Base-by-base conservation (phyloP, 2,329 filamentous ascomycete genomes). In the Juglanconis oblonga region DNA sequence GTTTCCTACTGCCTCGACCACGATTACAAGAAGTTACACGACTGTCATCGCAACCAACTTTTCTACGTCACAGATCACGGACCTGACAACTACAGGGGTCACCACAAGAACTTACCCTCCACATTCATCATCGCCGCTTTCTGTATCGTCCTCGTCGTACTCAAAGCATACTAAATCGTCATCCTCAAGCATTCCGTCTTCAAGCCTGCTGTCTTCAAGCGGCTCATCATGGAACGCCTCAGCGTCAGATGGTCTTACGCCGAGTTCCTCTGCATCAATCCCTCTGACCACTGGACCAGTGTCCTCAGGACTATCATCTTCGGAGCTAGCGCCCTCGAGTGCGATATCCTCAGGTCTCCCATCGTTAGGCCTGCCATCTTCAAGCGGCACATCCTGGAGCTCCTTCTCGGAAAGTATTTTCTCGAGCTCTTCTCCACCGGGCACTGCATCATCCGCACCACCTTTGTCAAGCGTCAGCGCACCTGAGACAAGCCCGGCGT, bases 1-100 rank as follows among this genome's bases (percentile, higher is more conserved):
- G 29, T 32, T 36, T n/a, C 51, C 49, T 2, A 54, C 24, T 4
- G 52, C n/a, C 40, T 57, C 61, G 17, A 60, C 57, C 4, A 62
- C 61, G 17, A 45, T 55, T 17, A 63, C 61, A n/a, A 58, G 54
- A 31, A 63, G 58, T 33, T 58, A 52, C 38, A 50, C 55, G 17
- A 59, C 57, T n/a, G 54, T 55, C 14, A 54, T 64, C 35, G 62
- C 59, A 11, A 64, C 62, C 33, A 64, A 59, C 31, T 48, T 52
- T 7, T 64, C 59, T 8, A 64, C 62, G 5, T 62, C 59, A 7
- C 59, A 64, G 24, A 52, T 62, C 11, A 64, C 58, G 5, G 55
- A 61, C 58, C 17, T 63, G 11, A 52, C 38, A 3, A 63, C 61
- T 10, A 58, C 58, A 24, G 45, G 52, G 17, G 33, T 33, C 33